Base-by-base conservation (phyloP, 495 filamentous ascomycete genomes). In the Neurospora discreta region DNA sequence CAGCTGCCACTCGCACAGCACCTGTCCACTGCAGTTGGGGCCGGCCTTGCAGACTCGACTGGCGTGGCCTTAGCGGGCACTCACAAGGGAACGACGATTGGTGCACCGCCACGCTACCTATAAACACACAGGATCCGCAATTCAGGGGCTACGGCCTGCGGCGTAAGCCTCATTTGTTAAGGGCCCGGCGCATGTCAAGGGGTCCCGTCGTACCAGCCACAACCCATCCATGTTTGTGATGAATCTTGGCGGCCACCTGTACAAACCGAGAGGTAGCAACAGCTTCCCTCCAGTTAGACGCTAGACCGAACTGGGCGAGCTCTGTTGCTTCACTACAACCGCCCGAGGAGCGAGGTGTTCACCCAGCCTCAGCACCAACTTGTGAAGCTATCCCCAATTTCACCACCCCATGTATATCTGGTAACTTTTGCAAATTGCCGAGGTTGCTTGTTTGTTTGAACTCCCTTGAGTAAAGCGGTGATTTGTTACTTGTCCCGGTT, bases 281-380 rank as follows among this genome's bases (percentile, higher is more conserved):
- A 60, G 52, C 52, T 60, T 60, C 73, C 68, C 75, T 44, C 68
- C 68, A 20, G 33, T 33, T 5, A 20, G 65, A 69, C 72, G 73
- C 71, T 75, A 73, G 20, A 60, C 71, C 71, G 3, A 42, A 73
- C 74, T 70, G 41, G 74, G 41, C 1, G 65, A 75, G 74, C 74
- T 75, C 39, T 68, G 72, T 26, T 73, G 46, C 15, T 16, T 58
- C 23, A 13, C 46, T 60, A 15, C 52, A 60, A 30, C 23, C 4
- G 38, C 38, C 38, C n/a, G n/a, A n/a, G 38, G 38, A 6, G 38
- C 52, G 52, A 65, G 26, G 52, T 65, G 52, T 65, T 60, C 52
- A 33, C 11, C 2, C 52, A 33, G 16, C 52, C 26, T 65, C 52
- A 60, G n/a, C 46, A 6, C 38, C 38, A 58, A 20, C 20, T 26